Percentiles rank a stretch among this genome's conserved stretches.
Evolutionary conservation across 345 rosid genomes (phyloP).

Genomic region (Mangifera indica): DNA sequence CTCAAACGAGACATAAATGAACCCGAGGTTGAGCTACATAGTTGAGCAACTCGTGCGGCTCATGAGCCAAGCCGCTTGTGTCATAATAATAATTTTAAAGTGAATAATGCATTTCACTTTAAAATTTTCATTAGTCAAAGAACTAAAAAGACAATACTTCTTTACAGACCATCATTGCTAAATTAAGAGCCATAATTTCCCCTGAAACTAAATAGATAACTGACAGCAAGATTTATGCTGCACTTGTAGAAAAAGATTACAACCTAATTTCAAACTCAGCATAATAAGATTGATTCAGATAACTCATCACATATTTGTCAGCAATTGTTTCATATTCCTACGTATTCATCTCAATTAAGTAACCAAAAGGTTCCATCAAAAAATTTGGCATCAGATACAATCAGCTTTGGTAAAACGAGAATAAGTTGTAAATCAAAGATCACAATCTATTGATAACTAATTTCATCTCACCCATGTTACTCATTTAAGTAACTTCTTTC

Average conservation of each 20-base stretch:
- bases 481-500: too few species aligned
- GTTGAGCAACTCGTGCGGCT: too few species aligned
- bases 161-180: too few species aligned
- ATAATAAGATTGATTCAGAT: background rate
- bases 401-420: background rate
- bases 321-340: background rate
- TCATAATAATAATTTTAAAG: too few species aligned
- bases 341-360: constrained; percentile 3
- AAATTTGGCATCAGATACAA: background rate
- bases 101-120: too few species aligned
- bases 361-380: background rate
- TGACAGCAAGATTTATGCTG: background rate
- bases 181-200: background rate
- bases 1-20: too few species aligned
- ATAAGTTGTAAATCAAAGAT: background rate
- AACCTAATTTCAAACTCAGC: background rate
- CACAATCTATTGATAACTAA: too few species aligned
- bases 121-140: too few species aligned
- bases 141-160: too few species aligned
- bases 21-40: too few species aligned
- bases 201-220: background rate
- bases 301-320: background rate
- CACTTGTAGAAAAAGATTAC: background rate
- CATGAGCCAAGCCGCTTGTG: too few species aligned
- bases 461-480: too few species aligned